Conservation (phyloP, 371 early-diverging fungal species). For the Dentiscutata heterogama region DNA sequence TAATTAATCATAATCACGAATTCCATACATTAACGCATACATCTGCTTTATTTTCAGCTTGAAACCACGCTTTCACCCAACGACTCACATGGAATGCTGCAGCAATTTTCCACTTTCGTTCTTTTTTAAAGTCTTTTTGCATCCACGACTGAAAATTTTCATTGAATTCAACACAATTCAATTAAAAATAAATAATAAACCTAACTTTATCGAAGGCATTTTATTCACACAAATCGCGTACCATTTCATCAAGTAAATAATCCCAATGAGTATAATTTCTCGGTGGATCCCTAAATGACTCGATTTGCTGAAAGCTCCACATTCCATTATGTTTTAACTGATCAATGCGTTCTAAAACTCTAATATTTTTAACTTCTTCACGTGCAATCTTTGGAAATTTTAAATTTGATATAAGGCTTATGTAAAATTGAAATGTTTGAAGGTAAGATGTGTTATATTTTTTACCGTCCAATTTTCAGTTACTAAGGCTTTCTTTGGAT, state of each 20-base stretch:
- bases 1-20: no score
- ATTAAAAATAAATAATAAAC: not conserved
- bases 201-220: not conserved
- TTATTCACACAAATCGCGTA: conserved; percentile 47
- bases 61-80: conserved; percentile 89
- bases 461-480: conserved; percentile 87
- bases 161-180: no score
- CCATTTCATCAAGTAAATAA: conserved; percentile 88
- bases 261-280: conserved; percentile 92
- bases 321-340: conserved; percentile 76
- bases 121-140: conserved; percentile 87
- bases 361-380: conserved; percentile 83
- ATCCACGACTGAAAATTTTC: conserved; percentile 74
- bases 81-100: conserved; percentile 73
- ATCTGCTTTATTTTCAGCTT: conserved; percentile 71
- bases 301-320: conserved; percentile 88
- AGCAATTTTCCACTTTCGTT: conserved; percentile 87
- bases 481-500: conserved; percentile 78
- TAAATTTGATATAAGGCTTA: not conserved
- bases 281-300: conserved; percentile 73
- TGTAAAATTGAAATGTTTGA: not conserved
- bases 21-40: conserved; percentile 64
- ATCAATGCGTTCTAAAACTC: conserved; percentile 82
- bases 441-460: not conserved
- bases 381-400: conserved; percentile 69